Base-by-base conservation (phyloP, 1,284 basidiomycete genomes). In the Papiliotrema nemorosa region DNA sequence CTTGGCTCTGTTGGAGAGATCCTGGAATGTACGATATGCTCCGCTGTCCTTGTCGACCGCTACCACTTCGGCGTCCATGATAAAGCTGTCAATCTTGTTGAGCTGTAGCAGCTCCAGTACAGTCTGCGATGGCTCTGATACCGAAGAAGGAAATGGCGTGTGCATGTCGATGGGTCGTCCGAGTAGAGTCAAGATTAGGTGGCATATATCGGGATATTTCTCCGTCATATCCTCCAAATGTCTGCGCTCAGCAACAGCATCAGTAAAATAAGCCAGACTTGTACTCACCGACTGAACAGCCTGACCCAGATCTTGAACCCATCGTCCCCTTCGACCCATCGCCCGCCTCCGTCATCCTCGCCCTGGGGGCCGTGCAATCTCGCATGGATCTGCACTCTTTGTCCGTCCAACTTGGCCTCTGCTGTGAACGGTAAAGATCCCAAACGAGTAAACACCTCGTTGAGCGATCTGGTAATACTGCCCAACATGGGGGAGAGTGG, bases 41-140 rank as follows among this genome's bases (percentile, higher is more conserved):
- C 83, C 84, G 0, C 84, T 88, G 39, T 82, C 82, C 59, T 84
- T 84, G 74, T 98, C 91, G 72, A 97, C 88, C 0, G 96, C 96
- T 10, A 98, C 94, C 7, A 92, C 92, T 71, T 99, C 96, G 4
- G 91, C 86, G 70, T 99, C 96, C 49, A 98, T 78, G 7, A 98
- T 90, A 69, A 98, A 96, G 0, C 90, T 89, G 53, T 83, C 83
- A 1, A 77, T 63, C 1, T 54, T 36, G 3, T 57, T 27, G 2
- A 58, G 27, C 3, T 60, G 21, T 6, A 74, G 60, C 4, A 75
- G 62, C 5, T 60, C 61, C 6, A 58, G 52, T 3, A 67, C 56
- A 2, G 44, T 55, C 5, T 49, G 33, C 9, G 55, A 31, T 1
- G 74, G 67, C 14, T 42, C 33, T 0, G 67, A 60, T 1, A 67